Evolutionary conservation across 805 yeast genomes (phyloP), one percentile per base, ranked within the genome.

Genomic region (Pachysolen tannophilus): DNA sequence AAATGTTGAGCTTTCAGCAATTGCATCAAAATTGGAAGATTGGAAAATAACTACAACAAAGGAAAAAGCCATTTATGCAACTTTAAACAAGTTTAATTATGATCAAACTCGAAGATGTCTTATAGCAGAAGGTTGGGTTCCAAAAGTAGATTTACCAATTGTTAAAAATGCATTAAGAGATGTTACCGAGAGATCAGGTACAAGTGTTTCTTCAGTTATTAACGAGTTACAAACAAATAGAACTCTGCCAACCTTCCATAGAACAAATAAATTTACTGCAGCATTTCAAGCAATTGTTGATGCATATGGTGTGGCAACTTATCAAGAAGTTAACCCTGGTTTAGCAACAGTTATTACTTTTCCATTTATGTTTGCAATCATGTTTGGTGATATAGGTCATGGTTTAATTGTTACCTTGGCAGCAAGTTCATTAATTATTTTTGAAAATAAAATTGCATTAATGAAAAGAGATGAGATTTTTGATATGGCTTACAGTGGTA

Each of bases 361-460:
- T 66, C 98, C 98, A 17, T 92, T 92, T 58, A 83, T 92, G 94
- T 92, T 92, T 63, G 97, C 98, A 20, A 82, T 92, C 49, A 92
- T 92, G 98, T 92, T 92, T 67, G 98, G 98, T 67, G 98, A 92
- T 65, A 56, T 88, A 40, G 98, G 98, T 11, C 98, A 92, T 63
- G 98, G 98, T 5, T 72, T 87, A 40, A 73, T 92, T 32, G 65
- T 92, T 57, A 71, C 81, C 36, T 57, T 82, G 38, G 84, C 86
- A 13, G 95, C 94, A 2, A 60, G 75, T 34, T 58, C 62, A 20
- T 63, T 92, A 43, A 87, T 92, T 8, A 44, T 77, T 33, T 79
- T 82, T 53, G 98, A 92, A 58, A 70, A 67, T 42, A 67, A 71
- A 43, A 72, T 92, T 35, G 79, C 71, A 17, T 67, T 66, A 32